Evolutionary conservation across 2,329 filamentous ascomycete genomes (phyloP), one percentile per base, ranked within the genome.

Genomic region (Lasiodiplodia hormozganensis): DNA sequence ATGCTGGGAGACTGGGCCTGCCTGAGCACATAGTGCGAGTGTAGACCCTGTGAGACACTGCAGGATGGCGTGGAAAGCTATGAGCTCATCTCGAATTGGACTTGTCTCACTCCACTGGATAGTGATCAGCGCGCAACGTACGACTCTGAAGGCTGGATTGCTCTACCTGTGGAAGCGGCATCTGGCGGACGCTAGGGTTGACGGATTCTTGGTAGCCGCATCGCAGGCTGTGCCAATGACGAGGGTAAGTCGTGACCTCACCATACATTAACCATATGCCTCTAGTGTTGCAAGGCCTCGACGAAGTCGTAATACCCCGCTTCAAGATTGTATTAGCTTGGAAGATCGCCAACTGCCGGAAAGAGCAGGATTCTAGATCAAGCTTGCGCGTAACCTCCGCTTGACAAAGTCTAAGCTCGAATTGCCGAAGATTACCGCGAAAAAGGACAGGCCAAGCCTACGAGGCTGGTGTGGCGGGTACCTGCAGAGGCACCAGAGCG

Each of bases 21-120:
- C 12, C 16, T 62, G 58, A 49, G 57, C 58, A 34, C 40, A 60
- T 49, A 49, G 40, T 62, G 58, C 36, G 28, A 23, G 58, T 31
- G 16, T 25, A 51, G 31, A 49, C 58, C n/a, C n/a, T 16, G 56
- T 14, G 38, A 62, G 58, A 28, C 58, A 51, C 43, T 62, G 58
- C 58, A 36, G 18, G 58, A 62, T 62, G 58, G 58, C 58, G 58
- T 62, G 58, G 58, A 51, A 47, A 62, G 43, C 23, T 21, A 51
- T 51, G 58, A 62, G 58, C 58, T 43, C 38, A 34, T n/a, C 40
- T 31, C 25, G n/a, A 62, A 31, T 62, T 62, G 58, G 43, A 18
- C 40, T 21, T 62, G 58, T 62, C 58, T 62, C 58, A 62, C 58
- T 49, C 40, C 40, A 62, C 58, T 51, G 16, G 25, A 62, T 49